These are phyloP conservation scores for Sonneratia alba DNA, from an alignment of 345 rosid genomes.

Conservation along the genomic window DNA sequence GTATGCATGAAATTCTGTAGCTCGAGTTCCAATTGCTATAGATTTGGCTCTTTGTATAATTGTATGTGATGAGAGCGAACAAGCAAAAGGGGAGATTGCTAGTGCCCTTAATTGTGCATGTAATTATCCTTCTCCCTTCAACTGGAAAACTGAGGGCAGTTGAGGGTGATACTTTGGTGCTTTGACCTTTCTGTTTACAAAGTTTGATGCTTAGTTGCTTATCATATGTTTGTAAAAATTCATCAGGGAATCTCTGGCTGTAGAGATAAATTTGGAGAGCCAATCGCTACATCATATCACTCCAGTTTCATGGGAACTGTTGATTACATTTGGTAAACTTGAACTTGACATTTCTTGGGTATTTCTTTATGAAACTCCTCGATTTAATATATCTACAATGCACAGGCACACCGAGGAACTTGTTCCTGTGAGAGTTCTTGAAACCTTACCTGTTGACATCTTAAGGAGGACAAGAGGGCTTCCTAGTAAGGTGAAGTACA, in stretches of 20 bases:
- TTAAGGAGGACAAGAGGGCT: slow-evolving; percentile 63
- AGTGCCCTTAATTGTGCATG: neutral
- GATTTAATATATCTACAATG: neutral
- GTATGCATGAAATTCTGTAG: neutral
- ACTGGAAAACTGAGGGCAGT: neutral
- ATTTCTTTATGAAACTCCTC: neutral
- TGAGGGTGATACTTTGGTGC: neutral
- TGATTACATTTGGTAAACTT: slow-evolving; percentile 77
- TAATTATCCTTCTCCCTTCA: neutral
- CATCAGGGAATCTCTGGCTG: slow-evolving; percentile 50
- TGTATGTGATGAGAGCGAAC: neutral
- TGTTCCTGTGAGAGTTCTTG: slow-evolving; percentile 76
- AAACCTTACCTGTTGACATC: slow-evolving; percentile 58
- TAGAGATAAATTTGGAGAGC: slow-evolving; percentile 68
- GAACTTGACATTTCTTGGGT: neutral
- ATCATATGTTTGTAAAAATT: neutral
- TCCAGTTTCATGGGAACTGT: slow-evolving; percentile 83
- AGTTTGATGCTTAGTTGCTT: neutral
- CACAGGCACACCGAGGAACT: slow-evolving; percentile 74
- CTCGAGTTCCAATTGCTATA: neutral
- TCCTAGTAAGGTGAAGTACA: slow-evolving; percentile 53
- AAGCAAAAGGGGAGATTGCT: neutral
- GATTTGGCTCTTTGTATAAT: neutral
- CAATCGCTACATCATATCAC: slow-evolving; percentile 87
- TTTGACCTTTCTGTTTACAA: neutral